These are phyloP conservation scores for Russula dissimulans DNA, from an alignment of 768 basidiomycete species.

Conservation along the genomic window DNA sequence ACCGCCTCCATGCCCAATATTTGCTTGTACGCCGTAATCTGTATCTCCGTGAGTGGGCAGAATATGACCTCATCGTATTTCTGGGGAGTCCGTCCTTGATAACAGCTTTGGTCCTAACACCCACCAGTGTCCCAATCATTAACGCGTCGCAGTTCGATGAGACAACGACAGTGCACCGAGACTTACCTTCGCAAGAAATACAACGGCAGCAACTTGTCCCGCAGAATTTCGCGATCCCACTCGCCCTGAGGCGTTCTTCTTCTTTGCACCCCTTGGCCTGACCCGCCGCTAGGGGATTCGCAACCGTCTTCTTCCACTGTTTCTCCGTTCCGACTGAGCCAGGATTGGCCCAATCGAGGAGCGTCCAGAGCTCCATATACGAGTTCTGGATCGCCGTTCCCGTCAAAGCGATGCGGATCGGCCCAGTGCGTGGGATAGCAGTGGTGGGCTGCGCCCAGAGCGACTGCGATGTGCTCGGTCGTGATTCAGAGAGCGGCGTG, in stretches of 20 bases:
- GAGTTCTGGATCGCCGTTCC: conserved; percentile 82
- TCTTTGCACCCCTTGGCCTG: conserved; percentile 59
- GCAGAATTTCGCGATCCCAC: conserved; percentile 57
- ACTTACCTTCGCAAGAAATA: conserved; percentile 75
- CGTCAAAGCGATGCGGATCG: conserved; percentile 72
- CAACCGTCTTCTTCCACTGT: conserved; percentile 73
- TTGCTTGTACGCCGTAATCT: conserved; percentile 64
- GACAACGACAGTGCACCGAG: neutral
- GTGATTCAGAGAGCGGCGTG: neutral
- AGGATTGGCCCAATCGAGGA: conserved; percentile 88
- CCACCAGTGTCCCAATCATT: neutral
- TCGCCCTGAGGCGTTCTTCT: conserved; percentile 47
- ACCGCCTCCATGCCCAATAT: conserved; percentile 57
- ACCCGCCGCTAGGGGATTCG: conserved; percentile 54
- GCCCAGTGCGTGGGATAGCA: conserved; percentile 7
- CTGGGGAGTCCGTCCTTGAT: conserved; percentile 72
- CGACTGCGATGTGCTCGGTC: neutral
- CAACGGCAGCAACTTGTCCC: conserved; percentile 59
- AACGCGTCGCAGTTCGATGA: neutral
- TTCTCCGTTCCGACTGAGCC: conserved; percentile 58
- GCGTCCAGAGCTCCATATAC: conserved; percentile 85
- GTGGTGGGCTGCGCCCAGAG: neutral
- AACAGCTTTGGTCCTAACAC: conserved; percentile 60
- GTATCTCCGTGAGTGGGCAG: conserved; percentile 71
- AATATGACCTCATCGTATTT: conserved; percentile 92